Percentiles rank a stretch among this genome's conserved stretches.
Evolutionary conservation across 176 grass and related monocot species (phyloP).

Genomic region (Carex scoparia): DNA sequence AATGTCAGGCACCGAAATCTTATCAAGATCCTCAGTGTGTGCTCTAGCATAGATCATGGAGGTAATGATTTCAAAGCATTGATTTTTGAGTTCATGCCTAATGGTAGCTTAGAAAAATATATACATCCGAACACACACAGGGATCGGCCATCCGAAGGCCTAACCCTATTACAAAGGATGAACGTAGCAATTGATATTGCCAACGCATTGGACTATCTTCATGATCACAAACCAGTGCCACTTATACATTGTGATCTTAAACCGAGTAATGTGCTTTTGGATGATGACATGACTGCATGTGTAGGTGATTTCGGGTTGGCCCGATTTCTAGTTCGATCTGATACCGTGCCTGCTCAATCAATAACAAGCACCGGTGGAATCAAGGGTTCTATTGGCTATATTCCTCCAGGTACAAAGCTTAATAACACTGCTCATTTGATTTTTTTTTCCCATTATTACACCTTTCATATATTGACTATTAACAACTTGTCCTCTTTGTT

Average conservation of each 20-base stretch:
- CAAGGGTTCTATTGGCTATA: constrained; percentile 43
- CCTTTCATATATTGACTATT: background rate
- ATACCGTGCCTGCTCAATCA: background rate
- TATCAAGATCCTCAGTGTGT: constrained; percentile 38
- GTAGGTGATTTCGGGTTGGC: constrained; percentile 48
- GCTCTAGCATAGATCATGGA: constrained; percentile 40
- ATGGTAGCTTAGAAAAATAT: constrained; percentile 35
- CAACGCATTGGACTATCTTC: constrained; percentile 38
- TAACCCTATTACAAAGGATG: constrained; percentile 30
- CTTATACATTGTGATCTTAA: constrained; percentile 53
- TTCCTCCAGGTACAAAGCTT: constrained; percentile 34
- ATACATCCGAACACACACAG: constrained; percentile 13
- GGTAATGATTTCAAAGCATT: constrained; percentile 50
- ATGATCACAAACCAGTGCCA: constrained; percentile 30
- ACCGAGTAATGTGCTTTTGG: constrained; percentile 44
- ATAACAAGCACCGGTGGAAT: constrained; percentile 3
- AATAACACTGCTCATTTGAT: background rate
- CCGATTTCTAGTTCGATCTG: constrained; percentile 21
- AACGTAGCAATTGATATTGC: constrained; percentile 43
- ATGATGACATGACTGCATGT: constrained; percentile 29
- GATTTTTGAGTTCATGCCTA: constrained; percentile 43
- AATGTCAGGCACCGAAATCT: constrained; percentile 54
- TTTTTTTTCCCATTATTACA: background rate
- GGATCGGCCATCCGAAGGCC: background rate
- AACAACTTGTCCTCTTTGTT: too few relatives aligned